Base-by-base conservation (phyloP, 73 alveolate species). In the Symbiodinium natans region DNA sequence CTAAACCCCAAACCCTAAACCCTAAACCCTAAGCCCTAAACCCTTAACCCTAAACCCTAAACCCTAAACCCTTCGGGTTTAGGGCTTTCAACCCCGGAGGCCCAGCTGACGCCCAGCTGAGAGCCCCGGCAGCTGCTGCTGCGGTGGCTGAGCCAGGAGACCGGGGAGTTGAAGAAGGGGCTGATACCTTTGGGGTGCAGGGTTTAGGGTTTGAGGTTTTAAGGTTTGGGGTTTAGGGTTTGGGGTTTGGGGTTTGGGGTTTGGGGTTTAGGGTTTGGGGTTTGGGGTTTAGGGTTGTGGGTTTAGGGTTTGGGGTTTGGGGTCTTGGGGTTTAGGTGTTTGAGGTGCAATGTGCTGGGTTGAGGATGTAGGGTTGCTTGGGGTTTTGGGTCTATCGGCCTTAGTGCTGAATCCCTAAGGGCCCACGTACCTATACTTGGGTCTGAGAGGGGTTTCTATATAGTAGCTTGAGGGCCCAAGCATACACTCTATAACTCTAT, bases 111-210 rank as follows among this genome's bases (percentile, higher is more conserved):
- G 21, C 59, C 13, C 21, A 6, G 59, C 59, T 13, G 59, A 46
- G 59, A 46, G 54, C 68, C 56, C 82, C 9, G 33, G 73, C 95
- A 88, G 86, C 75, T 88, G 95, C 86, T 88, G 95, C 75, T 88
- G 95, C 48, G 86, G 86, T 8, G 95, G 95, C 38, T 88, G 95
- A 33, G 95, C 85, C 95, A 88, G 36, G 33, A 88, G 46, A 8
- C 95, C 48, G 23, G 95, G 95, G 68, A 88, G 95, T 86, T 88
- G 95, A 56, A 88, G n/a, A 8, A 88, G 34, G 42, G 95, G 95
- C 43, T 88, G 95, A 46, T 88, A 88, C 95, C 95, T 88, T 21
- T 56, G 31, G 74, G 74, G 27, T 59, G 11, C 1, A 59, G 77
- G 77, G 77, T 59, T 59, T 59, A 59, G 36, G 36, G 9, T 59